A percentile compares a stretch with the other conserved stretches of the same genome.
Evolutionary conservation across 164 flowering plant genomes (phyloP).

Genomic region (Buxus sempervirens): DNA sequence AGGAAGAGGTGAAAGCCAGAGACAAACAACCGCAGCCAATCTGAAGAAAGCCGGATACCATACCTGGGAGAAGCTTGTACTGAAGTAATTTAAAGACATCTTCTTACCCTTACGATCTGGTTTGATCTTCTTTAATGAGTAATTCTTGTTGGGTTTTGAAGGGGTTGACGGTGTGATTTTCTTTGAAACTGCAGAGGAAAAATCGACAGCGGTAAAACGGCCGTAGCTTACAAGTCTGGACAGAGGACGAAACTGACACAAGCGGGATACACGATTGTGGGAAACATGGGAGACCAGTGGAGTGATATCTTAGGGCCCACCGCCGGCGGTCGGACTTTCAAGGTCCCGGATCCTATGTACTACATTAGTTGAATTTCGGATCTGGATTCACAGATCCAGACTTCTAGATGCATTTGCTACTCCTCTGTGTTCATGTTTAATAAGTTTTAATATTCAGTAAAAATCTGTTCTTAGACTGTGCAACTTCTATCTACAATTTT

Average conservation of each 20-base stretch:
- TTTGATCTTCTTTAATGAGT: neutral
- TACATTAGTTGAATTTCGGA: conserved; percentile 23
- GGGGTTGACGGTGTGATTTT: neutral
- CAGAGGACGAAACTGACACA: conserved; percentile 30
- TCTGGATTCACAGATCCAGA: no score
- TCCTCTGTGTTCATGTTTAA: no score
- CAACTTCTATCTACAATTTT: no score
- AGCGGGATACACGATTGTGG: conserved; percentile 35
- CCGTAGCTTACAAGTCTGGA: conserved; percentile 35
- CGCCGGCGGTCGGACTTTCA: conserved; percentile 32
- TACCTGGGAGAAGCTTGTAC: conserved; percentile 42
- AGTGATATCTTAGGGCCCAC: conserved; percentile 31
- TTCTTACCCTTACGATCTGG: neutral
- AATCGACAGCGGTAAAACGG: conserved; percentile 1
- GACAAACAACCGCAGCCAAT: conserved; percentile 19
- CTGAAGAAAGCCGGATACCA: conserved; percentile 30
- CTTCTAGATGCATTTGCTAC: no score
- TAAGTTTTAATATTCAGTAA: no score
- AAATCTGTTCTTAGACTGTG: no score
- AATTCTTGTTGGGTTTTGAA: neutral
- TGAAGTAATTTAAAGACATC: conserved; percentile 32
- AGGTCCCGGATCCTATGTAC: conserved; percentile 36
- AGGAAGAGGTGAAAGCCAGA: conserved; percentile 24
- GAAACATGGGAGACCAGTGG: conserved; percentile 53
- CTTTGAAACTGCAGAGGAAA: conserved; percentile 30